Percentiles rank a stretch among this genome's conserved stretches.
Conservation (phyloP, 176 grass and related monocot genomes). For the Puya raimondii region DNA sequence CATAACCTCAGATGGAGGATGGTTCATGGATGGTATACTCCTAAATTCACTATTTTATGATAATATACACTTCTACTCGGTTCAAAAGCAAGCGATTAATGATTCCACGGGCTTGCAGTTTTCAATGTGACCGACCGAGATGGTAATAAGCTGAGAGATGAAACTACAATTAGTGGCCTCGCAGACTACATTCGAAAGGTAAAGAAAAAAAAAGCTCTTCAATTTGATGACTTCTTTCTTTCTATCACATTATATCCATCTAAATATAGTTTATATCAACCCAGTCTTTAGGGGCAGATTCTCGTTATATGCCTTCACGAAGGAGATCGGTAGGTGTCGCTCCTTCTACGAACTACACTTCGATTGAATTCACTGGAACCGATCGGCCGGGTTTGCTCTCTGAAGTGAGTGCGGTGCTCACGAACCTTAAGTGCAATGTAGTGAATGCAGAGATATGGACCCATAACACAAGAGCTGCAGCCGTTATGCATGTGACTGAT, state of each 20-base stretch:
- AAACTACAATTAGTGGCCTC: slow-evolving; percentile 19
- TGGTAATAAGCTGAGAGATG: slow-evolving; percentile 52
- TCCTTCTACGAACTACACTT: slow-evolving; percentile 37
- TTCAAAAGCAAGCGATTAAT: neutral
- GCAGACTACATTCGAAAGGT: slow-evolving; percentile 53
- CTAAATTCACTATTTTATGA: neutral
- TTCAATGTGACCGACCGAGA: slow-evolving; percentile 67
- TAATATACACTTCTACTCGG: neutral
- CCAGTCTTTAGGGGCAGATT: slow-evolving; percentile 61
- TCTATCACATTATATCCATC: neutral
- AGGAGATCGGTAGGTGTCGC: slow-evolving; percentile 42
- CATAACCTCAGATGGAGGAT: slow-evolving; percentile 65
- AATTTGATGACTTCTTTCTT: neutral
- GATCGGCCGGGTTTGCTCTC: slow-evolving; percentile 72
- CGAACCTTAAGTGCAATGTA: slow-evolving; percentile 65
- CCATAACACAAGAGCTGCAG: slow-evolving; percentile 63
- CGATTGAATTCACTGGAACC: slow-evolving; percentile 59
- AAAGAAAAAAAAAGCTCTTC: neutral
- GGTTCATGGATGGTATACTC: slow-evolving; percentile 82
- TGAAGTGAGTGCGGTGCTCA: slow-evolving; percentile 65
- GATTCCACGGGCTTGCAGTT: slow-evolving; percentile 26
- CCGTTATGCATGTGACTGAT: slow-evolving; percentile 60
- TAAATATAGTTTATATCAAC: slow-evolving; percentile 7
- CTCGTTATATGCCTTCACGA: slow-evolving; percentile 39
- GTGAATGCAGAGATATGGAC: slow-evolving; percentile 91